Conservation (phyloP, 1,284 basidiomycete genomes). For the Laetiporus sulphureus region DNA sequence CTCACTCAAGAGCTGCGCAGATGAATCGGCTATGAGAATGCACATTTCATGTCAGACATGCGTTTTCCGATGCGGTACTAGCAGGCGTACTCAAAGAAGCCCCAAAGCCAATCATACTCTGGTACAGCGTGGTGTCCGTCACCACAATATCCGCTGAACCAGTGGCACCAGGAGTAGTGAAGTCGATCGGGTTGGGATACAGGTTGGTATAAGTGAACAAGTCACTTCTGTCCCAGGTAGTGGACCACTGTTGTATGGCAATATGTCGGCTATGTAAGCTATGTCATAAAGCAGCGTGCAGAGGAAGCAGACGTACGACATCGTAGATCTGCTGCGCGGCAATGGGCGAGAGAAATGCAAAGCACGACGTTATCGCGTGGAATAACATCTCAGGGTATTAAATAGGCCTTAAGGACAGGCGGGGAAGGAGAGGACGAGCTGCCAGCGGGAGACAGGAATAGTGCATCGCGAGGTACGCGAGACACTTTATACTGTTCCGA, state of each 20-base stretch:
- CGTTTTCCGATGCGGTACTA: background rate
- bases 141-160: conserved; percentile 40
- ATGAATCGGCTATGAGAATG: conserved; percentile 37
- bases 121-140: conserved; percentile 33
- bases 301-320: conserved; percentile 21
- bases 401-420: background rate
- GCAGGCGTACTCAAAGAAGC: conserved; percentile 35
- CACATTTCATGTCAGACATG: background rate
- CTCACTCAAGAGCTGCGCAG: conserved; percentile 37
- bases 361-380: conserved; percentile 6
- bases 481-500: conserved; percentile 3
- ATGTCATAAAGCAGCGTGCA: too few relatives aligned
- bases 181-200: conserved; percentile 29
- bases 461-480: background rate
- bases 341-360: conserved; percentile 12
- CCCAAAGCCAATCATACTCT: conserved; percentile 43
- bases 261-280: too few relatives aligned
- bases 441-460: background rate
- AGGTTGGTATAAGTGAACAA: conserved; percentile 30
- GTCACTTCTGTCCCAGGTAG: conserved; percentile 30
- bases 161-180: conserved; percentile 31
- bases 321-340: conserved; percentile 30
- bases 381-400: conserved; percentile 12
- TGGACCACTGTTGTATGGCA: conserved; percentile 24
- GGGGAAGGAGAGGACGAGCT: background rate